Percentiles rank a stretch among this genome's conserved stretches.
phyloP scores from a whole-genome alignment of 2,329 filamentous ascomycete genomes.

The Alternaria metachromatica region DNA sequence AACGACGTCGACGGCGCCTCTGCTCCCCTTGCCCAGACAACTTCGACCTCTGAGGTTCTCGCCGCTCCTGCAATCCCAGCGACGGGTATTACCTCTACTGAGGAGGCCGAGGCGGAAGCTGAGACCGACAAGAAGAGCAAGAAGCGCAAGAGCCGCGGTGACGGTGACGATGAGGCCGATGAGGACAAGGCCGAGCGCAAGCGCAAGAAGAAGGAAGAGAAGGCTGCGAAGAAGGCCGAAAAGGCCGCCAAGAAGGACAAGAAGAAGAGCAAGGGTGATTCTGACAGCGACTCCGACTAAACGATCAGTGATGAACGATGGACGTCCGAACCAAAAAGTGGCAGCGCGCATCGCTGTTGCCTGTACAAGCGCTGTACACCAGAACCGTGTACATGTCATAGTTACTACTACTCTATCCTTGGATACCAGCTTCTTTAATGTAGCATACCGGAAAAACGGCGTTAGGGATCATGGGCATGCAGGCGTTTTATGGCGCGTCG shows the following conservation, averaged over 20 bases:
- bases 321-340: conserved; percentile 20
- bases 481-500: conserved; percentile 43
- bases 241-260: conserved; percentile 40
- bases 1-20: conserved; percentile 29
- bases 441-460: conserved; percentile 46
- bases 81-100: conserved; percentile 30
- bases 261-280: conserved; percentile 39
- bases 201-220: conserved; percentile 79
- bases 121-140: conserved; percentile 48
- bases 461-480: conserved; percentile 39
- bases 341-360: conserved; percentile 19
- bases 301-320: conserved; percentile 19
- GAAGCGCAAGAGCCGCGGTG: conserved; percentile 58
- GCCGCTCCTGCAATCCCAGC: conserved; percentile 46
- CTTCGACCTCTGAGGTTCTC: conserved; percentile 44
- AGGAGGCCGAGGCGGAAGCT: conserved; percentile 49
- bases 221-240: conserved; percentile 43
- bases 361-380: conserved; percentile 22
- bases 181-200: conserved; percentile 59
- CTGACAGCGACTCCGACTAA: conserved; percentile 44
- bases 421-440: conserved; percentile 39
- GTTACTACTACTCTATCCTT: conserved; percentile 29
- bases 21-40: conserved; percentile 40
- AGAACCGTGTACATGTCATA: conserved; percentile 30
- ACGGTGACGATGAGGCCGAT: conserved; percentile 54